These are phyloP conservation scores for Corylus americana DNA, from an alignment of 306 rosid species.

Conservation along the genomic window DNA sequence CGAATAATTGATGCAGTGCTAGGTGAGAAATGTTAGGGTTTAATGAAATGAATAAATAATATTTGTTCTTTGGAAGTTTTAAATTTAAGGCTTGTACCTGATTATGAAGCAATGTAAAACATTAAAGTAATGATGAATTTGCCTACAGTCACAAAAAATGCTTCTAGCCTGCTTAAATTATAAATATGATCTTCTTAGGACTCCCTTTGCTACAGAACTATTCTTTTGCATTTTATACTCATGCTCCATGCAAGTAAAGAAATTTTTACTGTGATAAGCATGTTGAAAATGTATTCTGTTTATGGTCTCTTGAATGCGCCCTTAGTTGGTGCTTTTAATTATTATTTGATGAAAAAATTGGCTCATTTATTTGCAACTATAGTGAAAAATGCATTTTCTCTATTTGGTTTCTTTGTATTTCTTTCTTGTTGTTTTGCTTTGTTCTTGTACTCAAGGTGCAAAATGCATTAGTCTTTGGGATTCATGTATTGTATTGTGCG, in stretches of 20 bases:
- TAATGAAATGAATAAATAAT: not conserved
- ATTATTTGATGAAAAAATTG: not conserved
- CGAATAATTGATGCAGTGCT: not conserved
- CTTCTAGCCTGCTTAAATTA: not conserved
- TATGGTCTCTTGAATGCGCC: not conserved
- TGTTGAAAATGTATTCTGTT: not conserved
- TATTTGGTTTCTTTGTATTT: too few species aligned
- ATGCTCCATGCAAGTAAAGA: not conserved
- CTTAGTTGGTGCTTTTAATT: not conserved
- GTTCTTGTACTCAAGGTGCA: not conserved
- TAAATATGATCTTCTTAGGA: not conserved
- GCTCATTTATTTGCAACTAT: not conserved
- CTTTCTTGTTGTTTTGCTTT: too few species aligned
- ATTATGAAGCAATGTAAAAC: not conserved
- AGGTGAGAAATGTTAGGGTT: constrained; percentile 4
- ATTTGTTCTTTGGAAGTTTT: not conserved
- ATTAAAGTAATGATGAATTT: not conserved
- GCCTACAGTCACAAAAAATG: not conserved
- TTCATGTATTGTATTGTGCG: not conserved
- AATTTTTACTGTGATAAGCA: not conserved
- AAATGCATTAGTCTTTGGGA: not conserved
- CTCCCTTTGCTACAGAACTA: not conserved
- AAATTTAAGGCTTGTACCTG: not conserved
- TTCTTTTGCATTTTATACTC: not conserved
- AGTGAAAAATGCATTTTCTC: not conserved